Evolutionary conservation across 2,329 filamentous ascomycete species (phyloP).

Genomic region (Ophiocordyceps camponoti-saundersi): DNA sequence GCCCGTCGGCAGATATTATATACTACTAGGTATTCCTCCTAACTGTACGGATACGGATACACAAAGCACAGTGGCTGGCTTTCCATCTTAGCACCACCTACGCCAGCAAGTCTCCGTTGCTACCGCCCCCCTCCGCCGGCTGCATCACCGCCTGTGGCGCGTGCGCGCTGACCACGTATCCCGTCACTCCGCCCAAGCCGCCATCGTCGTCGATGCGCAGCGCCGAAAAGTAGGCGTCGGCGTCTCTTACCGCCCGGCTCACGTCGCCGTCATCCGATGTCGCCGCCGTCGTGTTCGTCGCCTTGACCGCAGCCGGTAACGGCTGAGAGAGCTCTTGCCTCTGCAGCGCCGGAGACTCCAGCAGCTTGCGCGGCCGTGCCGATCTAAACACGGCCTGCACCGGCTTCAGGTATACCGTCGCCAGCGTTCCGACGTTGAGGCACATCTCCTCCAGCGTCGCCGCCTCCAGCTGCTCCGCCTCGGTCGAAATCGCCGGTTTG

Average conservation of each 20-base stretch:
- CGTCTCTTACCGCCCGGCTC: slow-evolving; percentile 60
- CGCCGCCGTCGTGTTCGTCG: slow-evolving; percentile 6
- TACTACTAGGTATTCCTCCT: neutral
- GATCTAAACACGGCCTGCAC: slow-evolving; percentile 93
- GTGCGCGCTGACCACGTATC: slow-evolving; percentile 68
- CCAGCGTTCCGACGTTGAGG: slow-evolving; percentile 84
- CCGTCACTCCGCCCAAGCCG: slow-evolving; percentile 31
- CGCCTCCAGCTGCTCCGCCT: slow-evolving; percentile 86
- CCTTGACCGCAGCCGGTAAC: slow-evolving; percentile 11
- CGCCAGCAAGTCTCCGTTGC: slow-evolving; percentile 53
- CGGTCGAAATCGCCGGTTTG: slow-evolving; percentile 89
- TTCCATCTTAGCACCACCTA: too few relatives aligned
- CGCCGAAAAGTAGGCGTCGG: slow-evolving; percentile 73
- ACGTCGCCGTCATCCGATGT: slow-evolving; percentile 27
- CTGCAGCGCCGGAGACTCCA: slow-evolving; percentile 76
- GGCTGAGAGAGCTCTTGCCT: slow-evolving; percentile 39
- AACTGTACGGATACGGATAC: too few relatives aligned
- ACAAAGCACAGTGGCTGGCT: too few relatives aligned
- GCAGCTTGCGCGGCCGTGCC: slow-evolving; percentile 62
- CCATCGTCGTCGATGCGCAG: slow-evolving; percentile 54
- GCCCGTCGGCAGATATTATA: neutral
- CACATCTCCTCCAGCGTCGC: slow-evolving; percentile 92
- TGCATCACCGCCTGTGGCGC: slow-evolving; percentile 61
- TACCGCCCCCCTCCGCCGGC: slow-evolving; percentile 43
- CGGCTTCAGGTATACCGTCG: slow-evolving; percentile 94